phyloP scores from a whole-genome alignment of 257 asterid genomes.

The Fraxinus quadrangulata region DNA sequence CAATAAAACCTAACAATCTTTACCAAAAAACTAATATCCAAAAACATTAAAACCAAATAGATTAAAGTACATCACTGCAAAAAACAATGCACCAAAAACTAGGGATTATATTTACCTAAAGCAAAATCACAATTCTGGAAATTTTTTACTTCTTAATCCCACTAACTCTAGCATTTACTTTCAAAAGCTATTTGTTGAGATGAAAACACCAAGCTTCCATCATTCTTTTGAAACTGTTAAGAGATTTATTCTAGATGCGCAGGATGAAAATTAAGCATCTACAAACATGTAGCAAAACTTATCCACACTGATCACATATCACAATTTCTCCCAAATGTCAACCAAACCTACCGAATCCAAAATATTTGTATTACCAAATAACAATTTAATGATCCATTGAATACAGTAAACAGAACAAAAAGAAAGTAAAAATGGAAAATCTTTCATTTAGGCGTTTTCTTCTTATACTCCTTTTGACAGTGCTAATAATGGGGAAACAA shows the following conservation, averaged over 20 bases:
- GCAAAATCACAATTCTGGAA: not conserved
- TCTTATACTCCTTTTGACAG: not conserved
- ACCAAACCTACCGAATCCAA: not conserved
- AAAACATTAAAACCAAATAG: not conserved
- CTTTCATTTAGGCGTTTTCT: not conserved
- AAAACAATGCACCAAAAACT: not conserved
- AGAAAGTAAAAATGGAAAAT: constrained; percentile 1
- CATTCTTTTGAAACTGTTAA: not conserved
- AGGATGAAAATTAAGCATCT: not conserved
- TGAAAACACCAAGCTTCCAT: not conserved
- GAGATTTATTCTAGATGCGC: not conserved
- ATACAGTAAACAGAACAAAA: not conserved
- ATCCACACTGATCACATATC: not conserved
- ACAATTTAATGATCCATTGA: not conserved
- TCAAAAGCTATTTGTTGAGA: not conserved
- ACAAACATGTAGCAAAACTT: not conserved
- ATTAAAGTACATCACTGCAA: not conserved
- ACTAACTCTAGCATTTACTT: not conserved
- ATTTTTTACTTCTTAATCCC: not conserved
- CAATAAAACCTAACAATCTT: no score
- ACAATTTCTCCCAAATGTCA: not conserved
- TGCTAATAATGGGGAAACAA: not conserved
- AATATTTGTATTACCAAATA: not conserved
- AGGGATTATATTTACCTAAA: not conserved
- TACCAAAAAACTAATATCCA: not conserved